phyloP scores from a whole-genome alignment of 495 filamentous ascomycete genomes.

The Penicillium turbatum region DNA sequence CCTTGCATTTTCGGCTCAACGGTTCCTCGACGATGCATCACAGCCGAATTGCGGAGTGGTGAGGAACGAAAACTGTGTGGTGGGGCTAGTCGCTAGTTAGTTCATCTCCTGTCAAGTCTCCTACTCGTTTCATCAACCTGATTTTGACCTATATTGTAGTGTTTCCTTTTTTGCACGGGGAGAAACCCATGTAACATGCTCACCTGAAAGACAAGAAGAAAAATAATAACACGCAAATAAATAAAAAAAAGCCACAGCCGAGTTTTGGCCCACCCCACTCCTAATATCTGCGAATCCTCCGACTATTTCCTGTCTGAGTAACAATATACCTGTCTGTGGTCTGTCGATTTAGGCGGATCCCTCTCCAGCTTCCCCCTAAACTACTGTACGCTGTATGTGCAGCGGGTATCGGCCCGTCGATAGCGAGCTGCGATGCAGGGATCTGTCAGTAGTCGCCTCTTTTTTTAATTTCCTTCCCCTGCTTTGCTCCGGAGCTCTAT shows the following conservation, averaged over 20 bases:
- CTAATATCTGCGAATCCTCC: neutral
- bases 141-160: too few species aligned
- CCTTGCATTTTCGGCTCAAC: constrained; percentile 5
- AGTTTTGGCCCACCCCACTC: neutral
- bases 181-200: neutral
- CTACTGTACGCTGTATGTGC: constrained; percentile 30
- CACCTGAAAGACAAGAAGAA: neutral
- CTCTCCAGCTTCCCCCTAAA: constrained; percentile 5
- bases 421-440: constrained; percentile 32
- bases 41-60: constrained; percentile 6
- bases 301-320: neutral
- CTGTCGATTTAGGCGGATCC: constrained; percentile 9
- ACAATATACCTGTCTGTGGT: neutral
- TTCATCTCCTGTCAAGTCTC: neutral
- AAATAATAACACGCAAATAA: too few species aligned
- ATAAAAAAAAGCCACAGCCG: constrained; percentile 3
- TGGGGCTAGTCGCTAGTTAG: constrained; percentile 1
- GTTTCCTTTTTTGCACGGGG: too few species aligned
- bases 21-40: constrained; percentile 3
- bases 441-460: constrained; percentile 12
- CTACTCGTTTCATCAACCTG: neutral
- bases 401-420: constrained; percentile 37
- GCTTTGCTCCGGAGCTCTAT: neutral
- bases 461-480: neutral
- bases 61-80: constrained; percentile 1